These are phyloP conservation scores for Vicia villosa DNA, from an alignment of 306 rosid species.

Conservation along the genomic window DNA sequence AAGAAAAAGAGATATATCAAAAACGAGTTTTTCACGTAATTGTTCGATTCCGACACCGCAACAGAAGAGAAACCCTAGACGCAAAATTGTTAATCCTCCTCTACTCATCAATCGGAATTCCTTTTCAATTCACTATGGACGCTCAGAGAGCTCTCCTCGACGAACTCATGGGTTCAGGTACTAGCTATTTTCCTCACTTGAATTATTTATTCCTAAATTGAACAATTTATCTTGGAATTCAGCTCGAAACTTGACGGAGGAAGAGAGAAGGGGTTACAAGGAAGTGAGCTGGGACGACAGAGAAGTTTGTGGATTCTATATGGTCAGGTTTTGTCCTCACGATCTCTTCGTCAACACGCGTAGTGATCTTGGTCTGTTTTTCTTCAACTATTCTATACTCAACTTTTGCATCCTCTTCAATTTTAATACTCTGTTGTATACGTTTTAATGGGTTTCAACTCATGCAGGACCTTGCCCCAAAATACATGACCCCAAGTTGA, in stretches of 20 bases:
- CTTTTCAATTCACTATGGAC: constrained; percentile 58
- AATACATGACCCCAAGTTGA: constrained; percentile 91
- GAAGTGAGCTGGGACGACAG: constrained; percentile 90
- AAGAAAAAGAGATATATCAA: not conserved
- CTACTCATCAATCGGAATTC: not conserved
- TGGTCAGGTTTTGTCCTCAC: constrained; percentile 99
- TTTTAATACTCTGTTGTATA: not conserved
- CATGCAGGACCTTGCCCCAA: constrained; percentile 84
- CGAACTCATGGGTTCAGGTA: constrained; percentile 98
- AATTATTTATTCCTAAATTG: not conserved
- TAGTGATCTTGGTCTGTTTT: constrained; percentile 86
- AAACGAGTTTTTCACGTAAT: not conserved
- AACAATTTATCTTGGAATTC: not conserved
- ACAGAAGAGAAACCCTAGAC: constrained; percentile 4
- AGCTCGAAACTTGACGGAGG: constrained; percentile 98
- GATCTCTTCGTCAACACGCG: constrained; percentile 97
- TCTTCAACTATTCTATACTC: no score
- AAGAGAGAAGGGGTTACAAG: constrained; percentile 81
- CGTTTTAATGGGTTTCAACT: not conserved
- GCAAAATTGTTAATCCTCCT: not conserved
- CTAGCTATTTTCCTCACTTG: not conserved
- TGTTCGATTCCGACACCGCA: not conserved
- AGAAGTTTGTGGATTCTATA: constrained; percentile 89
- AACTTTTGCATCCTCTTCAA: no score
- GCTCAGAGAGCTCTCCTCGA: constrained; percentile 99